Base-by-base conservation (phyloP, 2,329 filamentous ascomycete genomes). In the Exserohilum rostratum region DNA sequence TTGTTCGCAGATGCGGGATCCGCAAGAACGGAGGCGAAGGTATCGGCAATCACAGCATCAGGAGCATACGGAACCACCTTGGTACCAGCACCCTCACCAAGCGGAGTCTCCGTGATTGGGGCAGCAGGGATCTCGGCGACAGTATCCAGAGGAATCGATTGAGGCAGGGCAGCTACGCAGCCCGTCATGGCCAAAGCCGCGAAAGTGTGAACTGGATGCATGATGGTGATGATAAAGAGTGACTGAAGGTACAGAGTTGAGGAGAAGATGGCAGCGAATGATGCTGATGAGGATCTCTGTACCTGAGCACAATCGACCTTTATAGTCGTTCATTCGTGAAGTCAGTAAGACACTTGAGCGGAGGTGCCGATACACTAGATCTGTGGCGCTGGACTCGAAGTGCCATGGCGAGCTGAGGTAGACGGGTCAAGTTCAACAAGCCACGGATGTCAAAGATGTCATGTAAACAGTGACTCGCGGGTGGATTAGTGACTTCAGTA, bases 331-430 rank as follows among this genome's bases (percentile, higher is more conserved):
- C 17, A 38, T 20, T 11, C 20, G 12, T 5, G n/a, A 31, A 27
- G 9, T 30, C 7, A 5, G 30, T 31, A 22, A n/a, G 5, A 44
- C 15, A 31, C 6, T 20, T 9, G 27, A 44, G 27, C 42, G 42
- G 27, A 44, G 42, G 22, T 31, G 42, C 27, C 42, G 29, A 44
- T 30, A n/a, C 27, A 10, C 15, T 44, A 33, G 27, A 44, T 33
- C n/a, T 44, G 42, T 44, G 42, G 42, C 42, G 42, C 31, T 30
- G 22, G 42, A 17, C 42, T 33, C 42, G n/a, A 44, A 44, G 15
- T 44, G 18, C 17, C 18, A 17, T 44, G 42, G 29, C 12, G 38
- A 40, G 27, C 42, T 44, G 42, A 44, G 5, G 12, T 33, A 15
- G 15, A 33, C 17, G 27, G 31, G 42, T 27, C 42, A 25, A 25